Evolutionary conservation across 1,284 basidiomycete species (phyloP).

Genomic region (Austroboletus novae-zelandiae): DNA sequence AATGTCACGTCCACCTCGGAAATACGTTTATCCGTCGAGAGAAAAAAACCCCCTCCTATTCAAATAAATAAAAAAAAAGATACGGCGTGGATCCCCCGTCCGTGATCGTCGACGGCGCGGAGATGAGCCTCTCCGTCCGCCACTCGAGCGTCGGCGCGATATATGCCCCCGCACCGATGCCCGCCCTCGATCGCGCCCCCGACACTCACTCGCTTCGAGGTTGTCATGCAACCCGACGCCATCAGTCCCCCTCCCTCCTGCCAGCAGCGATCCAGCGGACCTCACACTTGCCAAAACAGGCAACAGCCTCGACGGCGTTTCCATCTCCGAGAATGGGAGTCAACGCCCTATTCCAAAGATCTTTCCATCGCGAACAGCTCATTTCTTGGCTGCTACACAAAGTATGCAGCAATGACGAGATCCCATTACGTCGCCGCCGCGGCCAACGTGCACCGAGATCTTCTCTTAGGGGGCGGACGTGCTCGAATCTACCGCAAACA

Average conservation of each 20-base stretch:
- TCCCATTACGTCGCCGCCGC: constrained; percentile 11
- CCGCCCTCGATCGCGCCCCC: constrained; percentile 20
- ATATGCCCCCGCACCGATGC: constrained; percentile 11
- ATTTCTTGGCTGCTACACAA: neutral
- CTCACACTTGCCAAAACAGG: constrained; percentile 2
- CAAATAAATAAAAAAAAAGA: too few species aligned
- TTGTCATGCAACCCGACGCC: constrained; percentile 21
- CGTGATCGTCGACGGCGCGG: neutral
- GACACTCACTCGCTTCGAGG: constrained; percentile 11
- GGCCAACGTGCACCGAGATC: constrained; percentile 1
- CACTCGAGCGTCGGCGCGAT: neutral
- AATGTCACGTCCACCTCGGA: neutral
- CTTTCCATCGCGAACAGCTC: neutral
- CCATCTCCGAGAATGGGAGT: constrained; percentile 9
- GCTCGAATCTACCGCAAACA: constrained; percentile 23
- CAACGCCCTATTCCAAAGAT: neutral
- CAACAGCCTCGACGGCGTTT: constrained; percentile 15
- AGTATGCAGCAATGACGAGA: neutral
- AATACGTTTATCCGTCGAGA: neutral
- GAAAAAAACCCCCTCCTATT: too few species aligned
- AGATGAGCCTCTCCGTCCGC: constrained; percentile 1
- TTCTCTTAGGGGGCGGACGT: neutral
- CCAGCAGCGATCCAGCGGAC: constrained; percentile 1
- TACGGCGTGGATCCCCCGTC: neutral
- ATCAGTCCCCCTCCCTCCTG: neutral